phyloP scores from a whole-genome alignment of 2,329 filamentous ascomycete species.

The Botrytis tulipae region DNA sequence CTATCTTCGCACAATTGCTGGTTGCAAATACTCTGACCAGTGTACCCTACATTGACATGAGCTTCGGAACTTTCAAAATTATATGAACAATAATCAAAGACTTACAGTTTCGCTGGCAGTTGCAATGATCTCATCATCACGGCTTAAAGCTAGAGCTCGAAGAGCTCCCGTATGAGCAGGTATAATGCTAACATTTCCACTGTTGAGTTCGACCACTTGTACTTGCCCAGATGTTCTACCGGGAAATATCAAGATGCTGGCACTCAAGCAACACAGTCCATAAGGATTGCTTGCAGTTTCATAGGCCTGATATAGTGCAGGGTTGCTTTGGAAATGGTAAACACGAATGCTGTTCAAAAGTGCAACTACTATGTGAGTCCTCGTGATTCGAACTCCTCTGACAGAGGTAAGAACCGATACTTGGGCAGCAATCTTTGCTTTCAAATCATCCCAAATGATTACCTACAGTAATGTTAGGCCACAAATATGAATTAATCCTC shows the following conservation, averaged over 20 bases:
- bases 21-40: constrained; percentile 84
- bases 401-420: constrained; percentile 79
- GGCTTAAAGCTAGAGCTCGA: constrained; percentile 75
- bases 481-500: background rate
- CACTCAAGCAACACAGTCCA: constrained; percentile 75
- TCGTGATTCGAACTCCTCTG: constrained; percentile 73
- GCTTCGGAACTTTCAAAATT: constrained; percentile 11
- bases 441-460: constrained; percentile 88
- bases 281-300: constrained; percentile 83
- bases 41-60: constrained; percentile 60
- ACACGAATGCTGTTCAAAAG: constrained; percentile 79
- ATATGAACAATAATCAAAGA: background rate
- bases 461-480: constrained; percentile 47
- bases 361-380: constrained; percentile 74
- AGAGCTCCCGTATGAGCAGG: constrained; percentile 81
- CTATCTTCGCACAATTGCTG: constrained; percentile 73
- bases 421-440: constrained; percentile 70
- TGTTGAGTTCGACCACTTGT: constrained; percentile 76
- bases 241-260: constrained; percentile 75
- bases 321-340: constrained; percentile 73
- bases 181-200: constrained; percentile 86
- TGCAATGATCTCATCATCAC: constrained; percentile 76
- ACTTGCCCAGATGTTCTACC: constrained; percentile 87
- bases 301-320: constrained; percentile 69
- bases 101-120: constrained; percentile 80